phyloP scores from a whole-genome alignment of 83 land plant species.

The Thuja plicata region DNA sequence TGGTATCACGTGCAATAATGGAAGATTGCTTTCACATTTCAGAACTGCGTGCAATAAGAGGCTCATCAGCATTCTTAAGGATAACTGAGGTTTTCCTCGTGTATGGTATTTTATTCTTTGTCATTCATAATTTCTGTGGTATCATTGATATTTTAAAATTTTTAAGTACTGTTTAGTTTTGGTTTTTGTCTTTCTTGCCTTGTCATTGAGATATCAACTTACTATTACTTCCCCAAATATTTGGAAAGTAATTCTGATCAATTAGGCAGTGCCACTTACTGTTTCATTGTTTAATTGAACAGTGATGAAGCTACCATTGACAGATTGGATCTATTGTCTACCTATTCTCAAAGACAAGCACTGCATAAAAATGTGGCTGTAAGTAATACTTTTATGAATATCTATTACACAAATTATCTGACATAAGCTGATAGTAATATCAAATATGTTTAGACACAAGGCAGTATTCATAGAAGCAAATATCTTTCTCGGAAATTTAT shows the following conservation, averaged over 20 bases:
- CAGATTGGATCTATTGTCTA: not conserved
- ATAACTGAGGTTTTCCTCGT: slow-evolving; percentile 10
- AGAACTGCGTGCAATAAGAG: not conserved
- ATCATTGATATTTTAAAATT: not conserved
- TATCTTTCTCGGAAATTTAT: too few species aligned
- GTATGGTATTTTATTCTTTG: not conserved
- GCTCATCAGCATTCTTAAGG: slow-evolving; percentile 8
- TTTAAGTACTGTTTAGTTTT: not conserved
- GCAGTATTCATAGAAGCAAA: too few species aligned
- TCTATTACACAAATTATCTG: too few species aligned
- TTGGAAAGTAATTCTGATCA: not conserved
- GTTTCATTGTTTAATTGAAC: not conserved
- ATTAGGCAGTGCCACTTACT: not conserved
- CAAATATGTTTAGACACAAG: too few species aligned
- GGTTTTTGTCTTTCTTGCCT: not conserved
- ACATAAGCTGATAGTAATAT: too few species aligned
- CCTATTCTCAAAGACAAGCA: not conserved
- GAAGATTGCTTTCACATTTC: not conserved
- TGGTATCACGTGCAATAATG: not conserved
- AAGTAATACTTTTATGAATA: too few species aligned
- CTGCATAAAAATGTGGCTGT: not conserved
- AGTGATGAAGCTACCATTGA: slow-evolving; percentile 3
- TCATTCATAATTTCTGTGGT: not conserved
- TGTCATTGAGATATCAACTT: not conserved
- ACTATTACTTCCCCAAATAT: not conserved